These are phyloP conservation scores for Oxalis stricta DNA, from an alignment of 441 rosid species.

Conservation along the genomic window DNA sequence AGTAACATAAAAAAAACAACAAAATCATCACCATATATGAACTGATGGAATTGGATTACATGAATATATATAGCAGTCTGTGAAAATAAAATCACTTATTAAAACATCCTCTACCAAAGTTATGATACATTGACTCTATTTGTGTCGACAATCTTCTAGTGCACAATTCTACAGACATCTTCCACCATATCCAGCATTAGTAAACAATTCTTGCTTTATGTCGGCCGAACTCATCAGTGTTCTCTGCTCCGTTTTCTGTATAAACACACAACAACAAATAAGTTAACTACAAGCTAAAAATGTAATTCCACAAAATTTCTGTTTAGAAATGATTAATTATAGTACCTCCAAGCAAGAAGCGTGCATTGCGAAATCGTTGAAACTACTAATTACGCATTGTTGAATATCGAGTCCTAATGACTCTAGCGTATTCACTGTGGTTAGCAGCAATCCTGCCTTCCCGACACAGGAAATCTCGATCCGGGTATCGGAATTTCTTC, in stretches of 20 bases:
- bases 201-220: constrained; percentile 73
- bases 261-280: not conserved
- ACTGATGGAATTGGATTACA: no score
- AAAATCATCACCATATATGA: no score
- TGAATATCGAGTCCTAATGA: constrained; percentile 82
- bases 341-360: constrained; percentile 87
- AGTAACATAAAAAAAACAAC: no score
- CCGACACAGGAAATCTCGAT: constrained; percentile 69
- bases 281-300: not conserved
- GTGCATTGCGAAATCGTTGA: constrained; percentile 83
- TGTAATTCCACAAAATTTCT: not conserved
- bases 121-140: no score
- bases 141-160: no score
- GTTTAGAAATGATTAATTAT: not conserved
- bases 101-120: no score
- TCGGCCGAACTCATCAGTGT: constrained; percentile 45
- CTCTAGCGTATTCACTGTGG: constrained; percentile 74
- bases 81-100: no score
- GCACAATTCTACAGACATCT: constrained; percentile 50
- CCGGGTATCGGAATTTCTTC: constrained; percentile 39
- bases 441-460: constrained; percentile 65
- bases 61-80: no score
- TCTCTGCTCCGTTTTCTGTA: constrained; percentile 41
- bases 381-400: constrained; percentile 85
- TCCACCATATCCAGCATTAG: constrained; percentile 90